Conservation (phyloP, 257 asterid species). For the Solanum medicagineum region DNA sequence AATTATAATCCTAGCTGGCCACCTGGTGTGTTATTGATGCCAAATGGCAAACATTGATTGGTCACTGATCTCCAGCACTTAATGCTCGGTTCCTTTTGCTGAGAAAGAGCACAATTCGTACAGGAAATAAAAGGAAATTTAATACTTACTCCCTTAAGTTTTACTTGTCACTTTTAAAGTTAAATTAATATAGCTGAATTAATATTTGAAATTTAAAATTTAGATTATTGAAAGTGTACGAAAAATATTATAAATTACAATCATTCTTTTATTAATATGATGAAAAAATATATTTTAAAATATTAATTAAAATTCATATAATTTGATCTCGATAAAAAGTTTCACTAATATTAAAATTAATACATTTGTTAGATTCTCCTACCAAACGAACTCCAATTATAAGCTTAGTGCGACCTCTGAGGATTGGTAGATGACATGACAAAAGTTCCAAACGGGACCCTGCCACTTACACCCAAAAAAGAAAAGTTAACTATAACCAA, state of each 20-base stretch:
- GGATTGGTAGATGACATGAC: constrained; percentile 12
- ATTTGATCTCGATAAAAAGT: no score
- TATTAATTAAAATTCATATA: no score
- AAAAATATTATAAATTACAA: no score
- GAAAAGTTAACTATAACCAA: background rate
- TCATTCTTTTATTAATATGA: no score
- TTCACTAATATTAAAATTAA: no score
- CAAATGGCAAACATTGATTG: background rate
- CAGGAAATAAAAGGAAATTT: background rate
- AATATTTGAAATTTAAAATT: no score
- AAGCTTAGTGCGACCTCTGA: constrained; percentile 1
- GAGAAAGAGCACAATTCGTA: background rate
- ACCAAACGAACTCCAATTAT: background rate
- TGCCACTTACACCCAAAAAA: background rate
- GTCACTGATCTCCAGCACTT: background rate
- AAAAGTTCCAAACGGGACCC: background rate
- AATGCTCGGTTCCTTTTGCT: background rate
- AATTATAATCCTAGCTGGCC: background rate
- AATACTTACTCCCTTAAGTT: no score
- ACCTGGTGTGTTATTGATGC: background rate
- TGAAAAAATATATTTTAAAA: no score
- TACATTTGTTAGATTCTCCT: no score
- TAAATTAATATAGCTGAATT: no score
- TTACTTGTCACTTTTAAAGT: no score
- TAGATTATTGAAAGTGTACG: no score